Base-by-base conservation (phyloP, 345 rosid genomes). In the Euphorbia lathyris region DNA sequence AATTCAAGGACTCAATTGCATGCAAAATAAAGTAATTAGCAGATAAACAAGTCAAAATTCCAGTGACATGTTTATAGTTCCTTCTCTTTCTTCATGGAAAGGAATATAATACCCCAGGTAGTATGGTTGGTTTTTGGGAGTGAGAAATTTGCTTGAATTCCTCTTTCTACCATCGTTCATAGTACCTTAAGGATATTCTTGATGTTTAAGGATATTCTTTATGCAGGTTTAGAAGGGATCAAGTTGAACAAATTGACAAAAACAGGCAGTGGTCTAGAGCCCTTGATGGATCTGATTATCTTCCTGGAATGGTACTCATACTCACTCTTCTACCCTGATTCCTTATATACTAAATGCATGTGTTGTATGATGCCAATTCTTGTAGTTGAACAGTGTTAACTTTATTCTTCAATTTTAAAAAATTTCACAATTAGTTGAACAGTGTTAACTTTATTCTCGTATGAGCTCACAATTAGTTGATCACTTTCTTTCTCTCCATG, bases 91-190 rank as follows among this genome's bases (percentile, higher is more conserved):
- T 34, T 2, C 4, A 90, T 95, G 99, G 99, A 95, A 83, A 95
- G 92, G 80, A 95, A 92, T 78, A 95, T 95, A 6, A 95, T 95
- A 70, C 99, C 98, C 5, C 99, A 95, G 96, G 99, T 90, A 83
- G 2, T 47, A 11, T 32, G 47, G 26, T 32, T 59, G n/a, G 63
- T 16, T 60, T 58, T n/a, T n/a, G n/a, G n/a, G n/a, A 17, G 17
- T n/a, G n/a, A n/a, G 11, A 22, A 16, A 29, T 27, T 58, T 36
- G 20, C 20, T 32, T 23, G 0, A 9, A 17, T 34, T 60, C 45
- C 65, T 60, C 47, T 34, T 34, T 13, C 17, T 22, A 1, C 7
- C 2, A 1, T 34, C 25, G 12, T 34, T 60, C n/a, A 20, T 3
- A 34, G 65, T 4, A n/a, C n/a, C n/a, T n/a, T n/a, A n/a, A n/a